A percentile compares a stretch with the other conserved stretches of the same genome.
phyloP scores from a whole-genome alignment of 225 moss, liverwort and hornwort genomes.

The Polytrichum formosum region DNA sequence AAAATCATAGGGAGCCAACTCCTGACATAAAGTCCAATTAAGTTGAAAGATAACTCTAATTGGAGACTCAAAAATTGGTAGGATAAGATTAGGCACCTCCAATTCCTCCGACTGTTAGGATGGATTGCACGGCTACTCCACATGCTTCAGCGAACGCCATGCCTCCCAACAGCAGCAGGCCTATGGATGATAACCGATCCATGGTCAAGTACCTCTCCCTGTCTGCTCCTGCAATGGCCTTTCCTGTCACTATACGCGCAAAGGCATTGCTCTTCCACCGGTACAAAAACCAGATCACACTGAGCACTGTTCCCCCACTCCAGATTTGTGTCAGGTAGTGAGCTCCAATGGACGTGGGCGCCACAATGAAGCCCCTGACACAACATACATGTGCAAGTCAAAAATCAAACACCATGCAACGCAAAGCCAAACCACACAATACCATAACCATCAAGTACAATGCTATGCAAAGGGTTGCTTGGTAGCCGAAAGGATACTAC shows the following conservation, averaged over 20 bases:
- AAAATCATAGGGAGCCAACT: no score
- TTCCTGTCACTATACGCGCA: constrained; percentile 39
- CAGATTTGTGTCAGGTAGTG: constrained; percentile 75
- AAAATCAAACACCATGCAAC: background rate
- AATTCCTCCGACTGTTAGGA: constrained; percentile 88
- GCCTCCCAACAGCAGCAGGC: constrained; percentile 61
- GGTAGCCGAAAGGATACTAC: no score
- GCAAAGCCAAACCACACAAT: no score
- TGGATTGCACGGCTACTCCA: constrained; percentile 80
- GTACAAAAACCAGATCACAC: constrained; percentile 78
- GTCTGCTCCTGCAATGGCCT: constrained; percentile 44
- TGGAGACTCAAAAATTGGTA: no score
- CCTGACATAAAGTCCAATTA: no score
- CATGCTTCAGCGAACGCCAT: constrained; percentile 85
- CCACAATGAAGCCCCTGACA: constrained; percentile 68
- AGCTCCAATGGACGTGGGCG: constrained; percentile 61
- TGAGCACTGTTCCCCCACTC: constrained; percentile 78
- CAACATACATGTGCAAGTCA: background rate
- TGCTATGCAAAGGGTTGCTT: no score
- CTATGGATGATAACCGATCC: constrained; percentile 73
- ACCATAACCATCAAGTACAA: no score
- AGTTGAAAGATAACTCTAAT: no score
- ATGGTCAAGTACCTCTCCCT: constrained; percentile 68
- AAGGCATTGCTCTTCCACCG: constrained; percentile 81
- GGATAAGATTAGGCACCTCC: constrained; percentile 52